Evolutionary conservation across 371 early-diverging fungal genomes (phyloP), one percentile per base, ranked within the genome.

Genomic region (Capniomyces stellatus): DNA sequence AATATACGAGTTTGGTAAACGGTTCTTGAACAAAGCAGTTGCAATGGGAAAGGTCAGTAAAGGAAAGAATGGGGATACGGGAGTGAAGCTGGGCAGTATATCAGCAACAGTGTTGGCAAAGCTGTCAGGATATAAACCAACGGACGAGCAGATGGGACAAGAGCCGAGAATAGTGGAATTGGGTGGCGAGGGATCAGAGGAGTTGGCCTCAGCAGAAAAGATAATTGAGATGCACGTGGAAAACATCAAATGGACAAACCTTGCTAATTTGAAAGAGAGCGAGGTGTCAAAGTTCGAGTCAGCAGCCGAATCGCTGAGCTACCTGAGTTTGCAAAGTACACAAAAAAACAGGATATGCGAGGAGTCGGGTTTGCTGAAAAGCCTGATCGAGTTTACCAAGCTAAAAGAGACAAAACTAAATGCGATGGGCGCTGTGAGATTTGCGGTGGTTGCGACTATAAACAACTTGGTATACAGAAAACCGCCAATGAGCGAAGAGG

Each of bases 401-500:
- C n/a, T n/a, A n/a, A n/a, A n/a, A n/a, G n/a, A n/a, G n/a, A 24
- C 49, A 12, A 23, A 49, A 3, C 18, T 12, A 8, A 29, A 49
- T 6, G 29, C 3, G 18, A 13, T 18, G n/a, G 28, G n/a, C 12
- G 23, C 49, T 6, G 29, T 21, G 13, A 15, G 25, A 18, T 49
- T 49, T 49, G 25, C 49, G n/a, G 3, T 25, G 13, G 29, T 49
- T 27, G 19, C 49, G 6, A 49, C n/a, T 21, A 49, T 49, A 13
- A 27, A 18, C 8, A 49, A 49, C 29, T 29, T 49, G 49, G 49
- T 49, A 8, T 49, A 49, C 28, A 23, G 49, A n/a, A 49, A 29
- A 49, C 49, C 49, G n/a, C 15, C 29, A 27, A n/a, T 49, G 3
- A 49, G 28, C 28, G 49, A 49, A 49, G 49, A 49, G 13, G 6